These are phyloP conservation scores for Aspergillus brunneoviolaceus DNA, from an alignment of 2,329 filamentous ascomycete species.

Conservation along the genomic window DNA sequence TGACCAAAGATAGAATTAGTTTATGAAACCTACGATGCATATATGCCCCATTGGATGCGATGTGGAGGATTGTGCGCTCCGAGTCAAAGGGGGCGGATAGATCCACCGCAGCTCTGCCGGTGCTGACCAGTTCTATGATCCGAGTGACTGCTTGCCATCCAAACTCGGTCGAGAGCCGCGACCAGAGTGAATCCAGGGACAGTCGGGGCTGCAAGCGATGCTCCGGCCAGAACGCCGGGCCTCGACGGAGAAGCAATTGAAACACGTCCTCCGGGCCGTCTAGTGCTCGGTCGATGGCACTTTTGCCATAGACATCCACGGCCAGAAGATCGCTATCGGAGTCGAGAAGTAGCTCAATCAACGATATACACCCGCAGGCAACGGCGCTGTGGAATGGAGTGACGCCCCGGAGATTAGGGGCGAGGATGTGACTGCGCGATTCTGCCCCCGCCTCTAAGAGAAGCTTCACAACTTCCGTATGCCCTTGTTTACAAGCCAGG, in stretches of 20 bases:
- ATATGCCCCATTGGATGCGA: neutral
- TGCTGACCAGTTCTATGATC: neutral
- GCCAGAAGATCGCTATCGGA: neutral
- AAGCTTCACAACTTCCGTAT: neutral
- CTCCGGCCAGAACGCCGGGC: neutral
- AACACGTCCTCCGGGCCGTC: neutral
- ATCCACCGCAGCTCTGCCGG: neutral
- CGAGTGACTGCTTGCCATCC: neutral
- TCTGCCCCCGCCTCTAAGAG: neutral
- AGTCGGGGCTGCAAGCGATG: neutral
- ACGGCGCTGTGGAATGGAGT: neutral
- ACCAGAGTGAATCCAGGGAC: neutral
- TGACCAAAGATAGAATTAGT: neutral
- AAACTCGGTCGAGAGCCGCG: neutral
- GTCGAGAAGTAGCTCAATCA: neutral
- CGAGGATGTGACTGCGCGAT: neutral
- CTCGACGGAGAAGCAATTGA: neutral
- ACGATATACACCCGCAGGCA: neutral
- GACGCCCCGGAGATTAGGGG: neutral
- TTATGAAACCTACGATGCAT: neutral
- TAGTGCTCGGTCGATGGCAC: neutral
- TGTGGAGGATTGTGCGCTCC: neutral
- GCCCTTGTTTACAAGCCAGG: neutral
- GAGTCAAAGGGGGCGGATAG: neutral
- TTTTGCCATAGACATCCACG: neutral